Evolutionary conservation across 2,329 filamentous ascomycete species (phyloP).

Genomic region (Sodiomyces alkalinus): DNA sequence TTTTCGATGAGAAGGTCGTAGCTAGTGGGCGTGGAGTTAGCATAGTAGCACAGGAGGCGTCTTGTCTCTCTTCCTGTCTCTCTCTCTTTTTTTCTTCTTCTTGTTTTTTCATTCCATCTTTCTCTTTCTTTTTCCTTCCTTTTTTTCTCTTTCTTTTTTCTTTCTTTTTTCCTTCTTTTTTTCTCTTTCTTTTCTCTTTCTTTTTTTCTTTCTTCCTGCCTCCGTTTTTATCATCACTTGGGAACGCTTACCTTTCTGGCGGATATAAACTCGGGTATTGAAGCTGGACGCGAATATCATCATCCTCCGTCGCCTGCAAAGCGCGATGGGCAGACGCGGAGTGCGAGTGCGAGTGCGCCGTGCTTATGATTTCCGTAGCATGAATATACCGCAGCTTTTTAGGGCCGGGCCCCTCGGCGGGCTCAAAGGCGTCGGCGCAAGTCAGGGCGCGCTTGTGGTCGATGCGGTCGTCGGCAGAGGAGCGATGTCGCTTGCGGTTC

Average conservation of each 20-base stretch:
- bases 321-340: constrained; percentile 5
- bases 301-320: constrained; percentile 13
- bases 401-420: constrained; percentile 15
- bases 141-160: no score
- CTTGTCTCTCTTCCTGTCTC: no score
- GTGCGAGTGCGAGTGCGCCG: constrained; percentile 2
- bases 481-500: constrained; percentile 31
- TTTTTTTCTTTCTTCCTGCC: no score
- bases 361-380: constrained; percentile 27
- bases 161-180: no score
- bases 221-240: background rate
- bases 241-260: constrained; percentile 50
- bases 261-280: constrained; percentile 69
- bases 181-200: no score
- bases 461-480: constrained; percentile 20
- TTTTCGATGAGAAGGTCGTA: constrained; percentile 67
- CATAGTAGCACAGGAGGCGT: no score
- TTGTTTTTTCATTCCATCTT: no score
- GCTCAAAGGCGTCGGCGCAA: constrained; percentile 28
- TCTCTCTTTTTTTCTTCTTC: no score
- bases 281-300: constrained; percentile 49
- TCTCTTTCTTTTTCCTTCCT: no score
- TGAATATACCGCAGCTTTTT: constrained; percentile 34
- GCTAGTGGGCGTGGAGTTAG: constrained; percentile 15
- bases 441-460: constrained; percentile 32